phyloP scores from a whole-genome alignment of 2,329 filamentous ascomycete genomes.

The Tolypocladium pustulatum region DNA sequence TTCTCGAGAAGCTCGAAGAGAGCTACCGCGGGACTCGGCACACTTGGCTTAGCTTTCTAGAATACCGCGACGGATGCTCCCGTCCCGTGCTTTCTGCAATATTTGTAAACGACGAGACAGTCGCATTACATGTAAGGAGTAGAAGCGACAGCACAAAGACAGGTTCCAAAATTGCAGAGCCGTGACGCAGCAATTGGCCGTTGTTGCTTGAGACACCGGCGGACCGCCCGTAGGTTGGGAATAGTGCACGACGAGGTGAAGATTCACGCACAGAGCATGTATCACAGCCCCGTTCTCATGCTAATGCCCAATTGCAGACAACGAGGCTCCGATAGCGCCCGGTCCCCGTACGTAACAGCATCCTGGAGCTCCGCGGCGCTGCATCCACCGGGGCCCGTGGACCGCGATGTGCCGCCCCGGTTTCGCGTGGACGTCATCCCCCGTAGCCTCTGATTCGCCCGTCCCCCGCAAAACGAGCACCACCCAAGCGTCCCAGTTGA shows the following conservation, averaged over 20 bases:
- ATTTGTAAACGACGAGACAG: neutral
- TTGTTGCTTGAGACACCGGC: neutral
- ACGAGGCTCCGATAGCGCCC: neutral
- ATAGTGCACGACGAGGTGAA: neutral
- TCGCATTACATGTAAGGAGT: neutral
- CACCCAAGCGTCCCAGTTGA: neutral
- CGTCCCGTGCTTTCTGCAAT: neutral
- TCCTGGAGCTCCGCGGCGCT: neutral
- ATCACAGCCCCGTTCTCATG: neutral
- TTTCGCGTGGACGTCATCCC: neutral
- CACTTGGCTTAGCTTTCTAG: neutral
- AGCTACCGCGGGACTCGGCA: neutral
- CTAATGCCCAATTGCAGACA: neutral
- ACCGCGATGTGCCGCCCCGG: neutral
- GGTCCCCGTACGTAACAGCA: conserved; percentile 1
- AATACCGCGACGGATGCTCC: neutral
- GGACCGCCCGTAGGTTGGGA: neutral
- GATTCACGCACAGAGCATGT: neutral
- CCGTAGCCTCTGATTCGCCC: neutral
- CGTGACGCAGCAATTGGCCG: neutral
- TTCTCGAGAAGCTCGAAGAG: too few relatives aligned
- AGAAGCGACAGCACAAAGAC: neutral
- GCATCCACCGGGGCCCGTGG: conserved; percentile 1
- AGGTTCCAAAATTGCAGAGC: neutral
- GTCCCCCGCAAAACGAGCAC: neutral